Evolutionary conservation across 768 basidiomycete genomes (phyloP), one percentile per base, ranked within the genome.

Genomic region (Lentinus tigrinus): DNA sequence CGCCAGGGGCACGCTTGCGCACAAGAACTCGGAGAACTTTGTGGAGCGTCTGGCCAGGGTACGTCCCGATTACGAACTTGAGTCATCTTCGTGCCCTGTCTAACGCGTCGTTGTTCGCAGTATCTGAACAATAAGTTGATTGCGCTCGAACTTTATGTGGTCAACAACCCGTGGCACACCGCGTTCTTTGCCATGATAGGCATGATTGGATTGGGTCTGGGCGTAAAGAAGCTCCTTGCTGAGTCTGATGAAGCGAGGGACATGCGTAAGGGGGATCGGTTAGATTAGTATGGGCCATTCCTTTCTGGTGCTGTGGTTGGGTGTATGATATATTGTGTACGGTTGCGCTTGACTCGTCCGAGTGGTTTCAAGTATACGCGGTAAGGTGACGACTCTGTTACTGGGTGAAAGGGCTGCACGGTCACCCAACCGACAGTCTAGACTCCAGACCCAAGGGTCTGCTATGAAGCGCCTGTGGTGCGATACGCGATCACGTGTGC

Each of bases 11-110:
- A 75, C 74, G 2, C 69, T 86, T 0, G 42, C 64, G 4, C 77
- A 79, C 61, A 85, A 82, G 64, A 73, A 91, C 56, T 93, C 91
- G 0, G 89, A 89, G 65, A 91, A 85, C 65, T 38, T 80, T 4
- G 66, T 91, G 14, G 91, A 93, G 69, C 80, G 91, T 37, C 59
- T 81, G 9, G 84, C 85, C 0, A 73, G 85, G 58, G 89, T 90
- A 69, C 21, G 79, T 74, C 7, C 72, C 65, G 43, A n/a, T 51
- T 42, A n/a, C 47, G 53, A 46, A 4, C 13, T 28, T 3, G n/a
- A n/a, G n/a, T n/a, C 5, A 36, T 19, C 13, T 49, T 4, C 31
- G 54, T 4, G 50, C 24, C 8, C 26, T 13, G 14, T 13, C 28
- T 47, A 44, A 40, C 21, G 3, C 39, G 16, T 16, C 26, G 4